Percentiles rank a stretch among this genome's conserved stretches.
Conservation (phyloP, 768 basidiomycete species). For the Hericium alpestre region DNA sequence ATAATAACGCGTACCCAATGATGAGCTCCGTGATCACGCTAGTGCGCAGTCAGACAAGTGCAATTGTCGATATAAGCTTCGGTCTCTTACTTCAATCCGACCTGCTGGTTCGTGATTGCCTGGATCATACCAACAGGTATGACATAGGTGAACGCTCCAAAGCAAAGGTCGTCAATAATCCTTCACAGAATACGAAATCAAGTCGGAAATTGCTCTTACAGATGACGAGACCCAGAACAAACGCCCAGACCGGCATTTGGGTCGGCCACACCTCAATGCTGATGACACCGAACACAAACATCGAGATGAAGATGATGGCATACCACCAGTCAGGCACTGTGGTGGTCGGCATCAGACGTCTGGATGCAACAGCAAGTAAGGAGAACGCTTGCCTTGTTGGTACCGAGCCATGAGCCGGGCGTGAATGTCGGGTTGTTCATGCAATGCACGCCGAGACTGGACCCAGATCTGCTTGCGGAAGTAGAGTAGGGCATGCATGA, state of each 20-base stretch:
- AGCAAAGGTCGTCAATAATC: conserved; percentile 15
- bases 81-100: conserved; percentile 46
- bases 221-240: conserved; percentile 58
- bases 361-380: conserved; percentile 84
- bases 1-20: conserved; percentile 61
- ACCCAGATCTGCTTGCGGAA: conserved; percentile 74
- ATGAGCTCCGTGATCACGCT: conserved; percentile 71
- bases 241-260: conserved; percentile 61
- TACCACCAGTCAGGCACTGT: conserved; percentile 76
- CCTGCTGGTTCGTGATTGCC: conserved; percentile 69
- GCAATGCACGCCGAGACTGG: conserved; percentile 57
- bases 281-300: conserved; percentile 60
- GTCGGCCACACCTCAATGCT: conserved; percentile 65
- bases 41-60: conserved; percentile 35
- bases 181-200: not conserved
- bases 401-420: conserved; percentile 71
- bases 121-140: conserved; percentile 76
- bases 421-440: conserved; percentile 77
- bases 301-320: conserved; percentile 44
- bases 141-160: conserved; percentile 42
- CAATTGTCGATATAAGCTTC: not conserved
- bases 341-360: conserved; percentile 57
- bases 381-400: conserved; percentile 55
- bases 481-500: conserved; percentile 64
- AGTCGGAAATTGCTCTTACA: conserved; percentile 21